phyloP scores from a whole-genome alignment of 73 alveolate genomes.

The Paramecium tetraurelia region DNA sequence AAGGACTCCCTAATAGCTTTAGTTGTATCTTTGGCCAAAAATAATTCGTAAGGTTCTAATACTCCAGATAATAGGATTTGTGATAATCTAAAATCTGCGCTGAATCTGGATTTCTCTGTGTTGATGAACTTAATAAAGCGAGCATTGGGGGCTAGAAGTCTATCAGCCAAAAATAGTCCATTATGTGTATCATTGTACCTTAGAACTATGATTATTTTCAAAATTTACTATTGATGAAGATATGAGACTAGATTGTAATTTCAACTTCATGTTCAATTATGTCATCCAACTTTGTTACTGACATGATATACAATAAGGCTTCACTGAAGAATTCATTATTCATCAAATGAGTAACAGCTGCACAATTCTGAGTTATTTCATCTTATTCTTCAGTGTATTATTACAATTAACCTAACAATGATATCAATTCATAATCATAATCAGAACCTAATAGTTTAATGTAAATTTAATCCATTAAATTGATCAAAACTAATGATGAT shows the following conservation, averaged over 20 bases:
- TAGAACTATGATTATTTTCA: neutral
- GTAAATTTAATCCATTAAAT: slow-evolving; percentile 4
- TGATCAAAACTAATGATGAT: neutral
- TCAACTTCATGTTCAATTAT: slow-evolving; percentile 22
- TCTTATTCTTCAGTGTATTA: slow-evolving; percentile 32
- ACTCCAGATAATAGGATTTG: neutral
- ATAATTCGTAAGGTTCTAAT: slow-evolving; percentile 40
- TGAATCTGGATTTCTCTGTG: neutral
- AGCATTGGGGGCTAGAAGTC: slow-evolving; percentile 15
- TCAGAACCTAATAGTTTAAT: slow-evolving; percentile 43
- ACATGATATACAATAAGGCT: neutral
- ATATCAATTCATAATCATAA: slow-evolving; percentile 45
- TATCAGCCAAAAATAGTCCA: slow-evolving; percentile 7
- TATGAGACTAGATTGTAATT: slow-evolving; percentile 6
- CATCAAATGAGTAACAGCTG: neutral
- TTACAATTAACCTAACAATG: neutral
- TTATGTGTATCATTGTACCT: neutral
- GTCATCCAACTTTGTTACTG: neutral
- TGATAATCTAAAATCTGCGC: neutral
- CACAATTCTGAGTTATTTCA: neutral
- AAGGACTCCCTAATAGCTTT: slow-evolving; percentile 23
- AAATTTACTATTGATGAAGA: slow-evolving; percentile 3
- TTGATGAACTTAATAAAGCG: neutral
- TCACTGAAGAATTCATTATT: slow-evolving; percentile 37
- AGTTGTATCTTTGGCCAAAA: slow-evolving; percentile 46